Evolutionary conservation across 1,284 basidiomycete species (phyloP).

Genomic region (Sporisorium sorghi): DNA sequence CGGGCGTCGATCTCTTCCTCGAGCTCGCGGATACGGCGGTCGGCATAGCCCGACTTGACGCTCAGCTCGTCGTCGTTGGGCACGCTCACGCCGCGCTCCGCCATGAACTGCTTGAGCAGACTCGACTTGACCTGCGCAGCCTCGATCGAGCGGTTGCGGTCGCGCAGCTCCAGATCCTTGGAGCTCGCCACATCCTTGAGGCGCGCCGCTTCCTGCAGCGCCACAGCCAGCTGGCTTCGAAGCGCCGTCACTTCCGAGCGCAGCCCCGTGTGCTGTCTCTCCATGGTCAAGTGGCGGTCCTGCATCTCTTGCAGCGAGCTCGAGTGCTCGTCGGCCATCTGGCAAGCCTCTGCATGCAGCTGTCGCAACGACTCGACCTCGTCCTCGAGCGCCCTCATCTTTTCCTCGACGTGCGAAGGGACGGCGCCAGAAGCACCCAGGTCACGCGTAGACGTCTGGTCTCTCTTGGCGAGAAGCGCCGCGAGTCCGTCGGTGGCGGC

Average conservation of each 20-base stretch:
- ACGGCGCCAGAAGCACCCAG: constrained; percentile 21
- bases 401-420: constrained; percentile 58
- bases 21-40: constrained; percentile 61
- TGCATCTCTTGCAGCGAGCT: constrained; percentile 77
- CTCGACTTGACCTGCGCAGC: constrained; percentile 81
- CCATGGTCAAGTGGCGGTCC: constrained; percentile 76
- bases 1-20: constrained; percentile 64
- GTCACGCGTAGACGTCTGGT: constrained; percentile 46
- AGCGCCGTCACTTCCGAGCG: constrained; percentile 83
- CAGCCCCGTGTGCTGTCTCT: constrained; percentile 78
- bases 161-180: constrained; percentile 77
- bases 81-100: constrained; percentile 75
- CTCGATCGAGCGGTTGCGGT: constrained; percentile 78
- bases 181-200: constrained; percentile 71
- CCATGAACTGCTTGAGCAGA: constrained; percentile 86
- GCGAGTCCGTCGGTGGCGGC: constrained; percentile 62
- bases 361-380: constrained; percentile 63
- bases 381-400: constrained; percentile 63
- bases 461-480: constrained; percentile 59
- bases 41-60: constrained; percentile 57
- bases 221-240: constrained; percentile 80
- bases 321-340: constrained; percentile 69
- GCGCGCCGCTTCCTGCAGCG: constrained; percentile 79
- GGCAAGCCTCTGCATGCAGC: constrained; percentile 61
- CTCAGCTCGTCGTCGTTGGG: constrained; percentile 66